Conservation (phyloP, 345 rosid genomes). For the Moricandia arvensis region DNA sequence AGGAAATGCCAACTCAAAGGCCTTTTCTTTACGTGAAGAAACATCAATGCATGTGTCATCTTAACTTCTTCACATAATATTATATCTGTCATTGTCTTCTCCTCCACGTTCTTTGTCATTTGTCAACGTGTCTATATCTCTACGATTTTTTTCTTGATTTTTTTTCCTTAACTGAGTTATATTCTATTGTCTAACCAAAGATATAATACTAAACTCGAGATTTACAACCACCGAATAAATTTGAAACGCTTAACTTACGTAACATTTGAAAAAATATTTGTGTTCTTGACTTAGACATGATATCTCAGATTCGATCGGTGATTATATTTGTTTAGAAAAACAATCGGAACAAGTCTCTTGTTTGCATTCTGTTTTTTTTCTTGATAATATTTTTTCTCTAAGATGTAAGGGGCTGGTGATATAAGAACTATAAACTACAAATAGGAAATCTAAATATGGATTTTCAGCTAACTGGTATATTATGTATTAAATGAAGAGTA, state of each 20-base stretch:
- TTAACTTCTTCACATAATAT: constrained; percentile 10
- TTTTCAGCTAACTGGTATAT: neutral
- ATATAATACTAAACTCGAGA: constrained; percentile 25
- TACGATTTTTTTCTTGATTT: neutral
- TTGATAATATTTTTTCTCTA: too few relatives aligned
- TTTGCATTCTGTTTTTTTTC: neutral
- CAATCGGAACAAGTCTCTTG: neutral
- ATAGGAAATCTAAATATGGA: neutral
- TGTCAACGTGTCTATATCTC: constrained; percentile 2
- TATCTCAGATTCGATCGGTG: constrained; percentile 15
- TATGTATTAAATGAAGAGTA: neutral
- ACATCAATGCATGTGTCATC: constrained; percentile 42
- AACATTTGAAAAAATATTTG: constrained; percentile 5
- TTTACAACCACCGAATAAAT: constrained; percentile 32
- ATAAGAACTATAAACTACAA: neutral
- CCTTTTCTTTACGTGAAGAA: constrained; percentile 42
- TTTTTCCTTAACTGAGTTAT: neutral
- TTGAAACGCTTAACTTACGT: constrained; percentile 20
- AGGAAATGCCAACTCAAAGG: constrained; percentile 59
- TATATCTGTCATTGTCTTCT: constrained; percentile 26
- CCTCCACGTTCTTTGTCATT: constrained; percentile 27
- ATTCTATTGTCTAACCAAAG: neutral
- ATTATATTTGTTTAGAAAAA: neutral
- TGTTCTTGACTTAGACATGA: constrained; percentile 16
- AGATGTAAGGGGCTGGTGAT: too few relatives aligned